Conservation (phyloP, 768 basidiomycete species). For the Suillus spraguei region DNA sequence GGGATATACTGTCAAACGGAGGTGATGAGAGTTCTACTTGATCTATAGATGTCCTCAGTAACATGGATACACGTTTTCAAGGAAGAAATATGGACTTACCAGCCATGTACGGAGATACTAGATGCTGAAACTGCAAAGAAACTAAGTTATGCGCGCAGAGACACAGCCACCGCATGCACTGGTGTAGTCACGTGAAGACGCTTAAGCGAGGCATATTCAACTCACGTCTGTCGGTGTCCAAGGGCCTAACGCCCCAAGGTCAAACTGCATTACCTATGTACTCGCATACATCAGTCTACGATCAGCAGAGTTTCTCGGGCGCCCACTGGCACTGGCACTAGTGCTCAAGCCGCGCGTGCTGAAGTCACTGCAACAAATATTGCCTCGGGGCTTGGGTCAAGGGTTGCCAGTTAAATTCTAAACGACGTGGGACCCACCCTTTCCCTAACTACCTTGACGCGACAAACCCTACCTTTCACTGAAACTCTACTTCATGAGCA, state of each 20-base stretch:
- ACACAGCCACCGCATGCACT: background rate
- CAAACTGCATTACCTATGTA: background rate
- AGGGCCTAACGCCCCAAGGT: no score
- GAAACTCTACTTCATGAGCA: background rate
- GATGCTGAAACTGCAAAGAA: slow-evolving; percentile 1
- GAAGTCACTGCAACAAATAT: background rate
- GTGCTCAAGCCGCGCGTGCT: background rate
- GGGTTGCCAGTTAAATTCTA: background rate
- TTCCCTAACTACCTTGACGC: background rate
- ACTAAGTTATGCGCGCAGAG: background rate
- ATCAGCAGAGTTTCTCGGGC: background rate
- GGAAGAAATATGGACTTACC: background rate
- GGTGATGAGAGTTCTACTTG: slow-evolving; percentile 59
- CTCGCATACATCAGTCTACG: background rate
- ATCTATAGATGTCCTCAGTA: slow-evolving; percentile 17
- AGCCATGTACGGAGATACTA: background rate
- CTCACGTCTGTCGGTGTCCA: background rate
- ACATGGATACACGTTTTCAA: background rate
- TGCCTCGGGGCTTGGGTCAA: background rate
- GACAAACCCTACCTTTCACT: background rate
- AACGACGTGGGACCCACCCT: background rate
- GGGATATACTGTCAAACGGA: slow-evolving; percentile 85
- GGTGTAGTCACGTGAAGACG: background rate
- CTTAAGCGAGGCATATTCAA: background rate
- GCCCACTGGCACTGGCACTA: background rate